Evolutionary conservation across 768 basidiomycete species (phyloP).

Genomic region (Leccinellum rugosiceps): DNA sequence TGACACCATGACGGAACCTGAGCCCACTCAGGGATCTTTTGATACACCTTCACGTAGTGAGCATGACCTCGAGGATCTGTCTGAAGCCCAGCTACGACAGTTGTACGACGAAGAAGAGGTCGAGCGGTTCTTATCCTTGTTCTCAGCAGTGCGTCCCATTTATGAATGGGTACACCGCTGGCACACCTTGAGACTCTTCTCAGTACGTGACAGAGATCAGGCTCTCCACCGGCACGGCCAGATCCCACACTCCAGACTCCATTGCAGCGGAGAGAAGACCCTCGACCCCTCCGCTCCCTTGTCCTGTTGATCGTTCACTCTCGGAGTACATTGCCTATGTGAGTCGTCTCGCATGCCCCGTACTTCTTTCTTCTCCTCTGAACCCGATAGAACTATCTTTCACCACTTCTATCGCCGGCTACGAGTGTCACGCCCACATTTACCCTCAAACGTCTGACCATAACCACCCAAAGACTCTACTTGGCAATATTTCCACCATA

Average conservation of each 20-base stretch:
- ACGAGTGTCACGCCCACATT: conserved; percentile 43
- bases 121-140: conserved; percentile 55
- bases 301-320: conserved; percentile 17
- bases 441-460: conserved; percentile 49
- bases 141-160: conserved; percentile 49
- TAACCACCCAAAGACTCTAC: conserved; percentile 54
- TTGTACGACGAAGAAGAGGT: conserved; percentile 65
- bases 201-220: conserved; percentile 63
- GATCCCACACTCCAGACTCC: neutral
- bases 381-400: conserved; percentile 35
- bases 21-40: neutral
- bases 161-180: neutral
- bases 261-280: neutral
- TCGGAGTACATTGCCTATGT: conserved; percentile 28
- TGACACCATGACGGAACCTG: conserved; percentile 9
- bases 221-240: conserved; percentile 29
- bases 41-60: neutral
- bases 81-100: conserved; percentile 53
- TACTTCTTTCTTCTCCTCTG: conserved; percentile 7
- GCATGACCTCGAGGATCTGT: conserved; percentile 31
- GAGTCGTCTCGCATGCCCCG: conserved; percentile 10
- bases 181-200: neutral
- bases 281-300: conserved; percentile 1
- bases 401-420: conserved; percentile 46
- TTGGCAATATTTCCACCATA: conserved; percentile 51